Percentiles rank a stretch among this genome's conserved stretches.
These are phyloP conservation scores for Talaromyces ruber DNA, from an alignment of 495 filamentous ascomycete species.

Conservation along the genomic window DNA sequence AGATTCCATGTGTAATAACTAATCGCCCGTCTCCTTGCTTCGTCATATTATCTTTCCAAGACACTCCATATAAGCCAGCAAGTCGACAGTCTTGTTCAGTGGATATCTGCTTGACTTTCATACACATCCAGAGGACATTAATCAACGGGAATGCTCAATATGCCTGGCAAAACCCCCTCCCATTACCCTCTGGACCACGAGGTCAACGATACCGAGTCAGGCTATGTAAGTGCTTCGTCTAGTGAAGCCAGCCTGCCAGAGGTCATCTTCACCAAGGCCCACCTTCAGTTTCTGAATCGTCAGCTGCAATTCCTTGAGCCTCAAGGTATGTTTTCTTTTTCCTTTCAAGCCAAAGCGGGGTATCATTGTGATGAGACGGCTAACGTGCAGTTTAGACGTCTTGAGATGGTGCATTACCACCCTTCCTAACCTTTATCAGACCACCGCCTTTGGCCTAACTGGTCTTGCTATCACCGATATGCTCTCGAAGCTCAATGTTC, in stretches of 20 bases:
- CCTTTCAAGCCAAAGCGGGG: neutral
- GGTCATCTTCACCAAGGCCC: conserved; percentile 79
- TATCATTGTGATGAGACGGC: neutral
- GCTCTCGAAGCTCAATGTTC: conserved; percentile 74
- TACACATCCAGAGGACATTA: neutral
- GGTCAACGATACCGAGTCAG: conserved; percentile 58
- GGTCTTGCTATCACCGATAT: conserved; percentile 93
- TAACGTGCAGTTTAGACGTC: conserved; percentile 48
- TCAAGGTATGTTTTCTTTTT: conserved; percentile 40
- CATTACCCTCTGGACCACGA: conserved; percentile 34
- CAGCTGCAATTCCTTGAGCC: conserved; percentile 77
- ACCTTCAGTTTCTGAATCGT: conserved; percentile 82
- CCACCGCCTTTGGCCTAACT: conserved; percentile 93
- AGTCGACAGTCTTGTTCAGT: neutral
- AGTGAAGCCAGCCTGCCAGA: conserved; percentile 60
- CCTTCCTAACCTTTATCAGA: conserved; percentile 87
- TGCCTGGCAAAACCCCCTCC: conserved; percentile 32
- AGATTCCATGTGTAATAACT: neutral
- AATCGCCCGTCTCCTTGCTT: neutral
- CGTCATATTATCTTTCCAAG: neutral
- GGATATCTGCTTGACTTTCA: neutral
- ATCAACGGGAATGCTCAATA: conserved; percentile 10
- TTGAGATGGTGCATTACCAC: conserved; percentile 86
- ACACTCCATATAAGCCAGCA: neutral
- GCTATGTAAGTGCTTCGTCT: conserved; percentile 71